Base-by-base conservation (phyloP, 2,329 filamentous ascomycete species). In the Sclerotinia spermophila region DNA sequence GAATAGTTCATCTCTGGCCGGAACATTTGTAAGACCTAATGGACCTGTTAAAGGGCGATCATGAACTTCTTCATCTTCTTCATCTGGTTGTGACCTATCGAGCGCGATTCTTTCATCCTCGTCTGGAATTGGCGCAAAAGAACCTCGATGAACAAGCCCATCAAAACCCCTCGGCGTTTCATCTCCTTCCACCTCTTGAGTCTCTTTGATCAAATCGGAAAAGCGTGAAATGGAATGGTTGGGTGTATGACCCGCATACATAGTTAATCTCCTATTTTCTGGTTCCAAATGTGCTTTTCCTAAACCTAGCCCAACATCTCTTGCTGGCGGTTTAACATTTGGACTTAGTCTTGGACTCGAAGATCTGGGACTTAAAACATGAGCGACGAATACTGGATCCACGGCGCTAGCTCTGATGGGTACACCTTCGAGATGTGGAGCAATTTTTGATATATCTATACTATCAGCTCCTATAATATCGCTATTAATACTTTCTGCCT, bases 191-290 rank as follows among this genome's bases (percentile, higher is more conserved):
- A 74, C 74, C 21, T 48, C 59, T n/a, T 53, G 6, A 82, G 81
- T 38, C 38, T 73, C 71, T n/a, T 67, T 73, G 24, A 71, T 72
- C 27, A 77, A 53, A 24, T 87, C 79, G 2, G 84, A 78, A 6
- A 87, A 87, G 17, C 88, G 80, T 1, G 86, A 87, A 33, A 82
- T 77, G 4, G 81, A 82, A 76, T 89, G 87, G 66, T 84, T 89
- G 10, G 87, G 87, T 2, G 87, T 89, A 78, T 89, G 87, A 1
- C 87, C 87, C 30, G 87, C 87, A 77, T 89, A 85, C 83, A 90
- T 86, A 0, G 83, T 88, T 55, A 89, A 83, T 59, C 87, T 82
- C 64, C 81, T 81, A 58, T 82, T 81, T 75, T 85, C 86, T 21
- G 76, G 76, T 40, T 76, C 73, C 62, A 24, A 71, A 73, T 30